Conservation (phyloP, 148 eudicot genomes). For the Suaeda aralocaspica region DNA sequence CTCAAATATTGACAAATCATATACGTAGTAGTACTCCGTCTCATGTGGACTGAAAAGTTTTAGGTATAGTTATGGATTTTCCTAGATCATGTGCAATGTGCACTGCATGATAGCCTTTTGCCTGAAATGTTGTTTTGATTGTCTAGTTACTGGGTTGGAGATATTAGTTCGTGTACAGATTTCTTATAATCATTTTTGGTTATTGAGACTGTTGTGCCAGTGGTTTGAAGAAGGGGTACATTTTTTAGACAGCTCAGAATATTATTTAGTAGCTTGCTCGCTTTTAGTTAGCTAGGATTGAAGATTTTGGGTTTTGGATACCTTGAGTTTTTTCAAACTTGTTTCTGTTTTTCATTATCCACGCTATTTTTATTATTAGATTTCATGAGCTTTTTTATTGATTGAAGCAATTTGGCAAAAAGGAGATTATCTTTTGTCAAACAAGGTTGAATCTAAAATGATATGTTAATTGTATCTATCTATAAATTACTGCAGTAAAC, state of each 20-base stretch:
- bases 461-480: slow-evolving; percentile 9
- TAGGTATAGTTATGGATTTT: too few relatives aligned
- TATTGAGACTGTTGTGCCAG: background rate
- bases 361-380: background rate
- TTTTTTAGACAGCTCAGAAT: background rate
- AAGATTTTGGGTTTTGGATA: background rate
- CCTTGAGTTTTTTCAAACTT: background rate
- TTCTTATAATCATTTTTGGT: background rate
- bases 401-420: background rate
- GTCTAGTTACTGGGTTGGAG: background rate
- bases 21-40: too few relatives aligned
- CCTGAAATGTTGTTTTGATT: background rate
- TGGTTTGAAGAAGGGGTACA: background rate
- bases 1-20: slow-evolving; percentile 6
- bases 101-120: background rate
- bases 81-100: background rate
- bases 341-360: background rate
- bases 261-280: background rate
- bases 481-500: slow-evolving; percentile 50
- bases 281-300: background rate
- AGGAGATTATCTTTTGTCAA: background rate
- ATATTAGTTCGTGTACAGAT: background rate
- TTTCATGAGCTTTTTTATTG: background rate
- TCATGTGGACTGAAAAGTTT: too few relatives aligned
- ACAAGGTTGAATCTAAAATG: background rate